A percentile compares a stretch with the other conserved stretches of the same genome.
Conservation (phyloP, 352 stramenopile genomes). For the Globisporangium alternatum region DNA sequence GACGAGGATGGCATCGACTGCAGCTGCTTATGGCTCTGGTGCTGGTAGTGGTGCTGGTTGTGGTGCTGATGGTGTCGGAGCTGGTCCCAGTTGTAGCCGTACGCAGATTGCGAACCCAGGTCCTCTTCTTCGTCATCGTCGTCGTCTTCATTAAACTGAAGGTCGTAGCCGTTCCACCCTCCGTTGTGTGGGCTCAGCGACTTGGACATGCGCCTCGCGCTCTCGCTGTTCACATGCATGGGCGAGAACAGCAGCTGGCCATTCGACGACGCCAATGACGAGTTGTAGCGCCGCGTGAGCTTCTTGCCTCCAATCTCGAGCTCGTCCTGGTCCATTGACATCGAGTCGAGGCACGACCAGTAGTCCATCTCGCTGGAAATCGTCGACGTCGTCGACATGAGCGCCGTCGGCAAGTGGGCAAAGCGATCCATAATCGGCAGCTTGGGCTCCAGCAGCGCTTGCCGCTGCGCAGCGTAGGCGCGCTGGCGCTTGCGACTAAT, state of each 20-base stretch:
- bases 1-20: not conserved
- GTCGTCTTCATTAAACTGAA: constrained; percentile 8
- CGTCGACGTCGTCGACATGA: constrained; percentile 24
- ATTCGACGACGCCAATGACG: constrained; percentile 10
- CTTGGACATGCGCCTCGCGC: not conserved
- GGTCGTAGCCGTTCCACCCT: constrained; percentile 5
- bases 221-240: constrained; percentile 4
- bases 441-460: constrained; percentile 1
- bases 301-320: constrained; percentile 9
- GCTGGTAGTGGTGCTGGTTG: not conserved
- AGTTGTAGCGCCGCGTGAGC: constrained; percentile 12
- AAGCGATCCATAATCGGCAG: constrained; percentile 16
- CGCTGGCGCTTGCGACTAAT: constrained; percentile 10
- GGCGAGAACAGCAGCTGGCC: constrained; percentile 22
- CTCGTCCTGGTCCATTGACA: constrained; percentile 20
- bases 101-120: constrained; percentile 11
- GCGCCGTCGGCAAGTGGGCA: constrained; percentile 14
- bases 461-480: not conserved
- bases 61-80: constrained; percentile 1
- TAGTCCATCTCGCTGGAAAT: constrained; percentile 47
- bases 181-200: constrained; percentile 16
- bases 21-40: constrained; percentile 2
- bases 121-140: constrained; percentile 14
- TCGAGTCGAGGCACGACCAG: constrained; percentile 29
- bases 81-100: constrained; percentile 13